Evolutionary conservation across 2,329 filamentous ascomycete genomes (phyloP).

Genomic region (Meredithiella fracta): DNA sequence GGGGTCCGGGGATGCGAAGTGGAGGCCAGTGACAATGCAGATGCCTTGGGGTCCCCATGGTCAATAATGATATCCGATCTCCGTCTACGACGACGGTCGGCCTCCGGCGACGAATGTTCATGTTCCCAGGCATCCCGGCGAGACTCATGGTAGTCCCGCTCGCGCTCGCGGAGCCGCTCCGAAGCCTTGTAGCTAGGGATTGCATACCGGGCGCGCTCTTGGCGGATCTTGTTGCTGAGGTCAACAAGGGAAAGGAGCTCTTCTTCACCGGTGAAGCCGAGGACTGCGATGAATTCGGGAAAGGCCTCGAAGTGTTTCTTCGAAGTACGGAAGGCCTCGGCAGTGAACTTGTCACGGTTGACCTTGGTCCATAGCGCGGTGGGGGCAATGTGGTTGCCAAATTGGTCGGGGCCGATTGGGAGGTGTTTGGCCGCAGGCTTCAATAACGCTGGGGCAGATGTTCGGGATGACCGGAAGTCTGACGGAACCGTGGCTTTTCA

Average conservation of each 20-base stretch:
- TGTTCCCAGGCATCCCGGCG: slow-evolving; percentile 20
- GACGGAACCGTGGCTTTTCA: neutral
- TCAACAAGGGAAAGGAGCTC: slow-evolving; percentile 25
- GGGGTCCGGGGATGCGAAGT: slow-evolving; percentile 13
- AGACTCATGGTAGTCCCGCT: slow-evolving; percentile 19
- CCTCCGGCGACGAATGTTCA: slow-evolving; percentile 17
- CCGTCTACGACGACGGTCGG: neutral
- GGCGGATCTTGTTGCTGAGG: slow-evolving; percentile 9
- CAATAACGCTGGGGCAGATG: neutral
- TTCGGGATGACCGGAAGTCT: slow-evolving; percentile 4
- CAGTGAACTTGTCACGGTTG: slow-evolving; percentile 37
- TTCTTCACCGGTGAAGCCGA: slow-evolving; percentile 36
- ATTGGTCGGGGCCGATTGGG: slow-evolving; percentile 38
- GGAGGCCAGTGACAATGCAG: neutral
- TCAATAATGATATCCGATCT: slow-evolving; percentile 17
- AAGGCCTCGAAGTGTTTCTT: slow-evolving; percentile 44
- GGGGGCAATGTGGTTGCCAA: slow-evolving; percentile 37
- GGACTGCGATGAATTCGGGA: slow-evolving; percentile 42
- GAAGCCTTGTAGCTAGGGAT: slow-evolving; percentile 2
- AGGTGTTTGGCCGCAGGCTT: slow-evolving; percentile 15
- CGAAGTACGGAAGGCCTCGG: slow-evolving; percentile 38
- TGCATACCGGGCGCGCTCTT: slow-evolving; percentile 7
- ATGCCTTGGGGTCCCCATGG: slow-evolving; percentile 4
- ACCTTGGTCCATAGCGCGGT: slow-evolving; percentile 46
- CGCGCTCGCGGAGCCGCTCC: neutral